These are phyloP conservation scores for Colletotrichum sojae DNA, from an alignment of 2,329 filamentous ascomycete species.

Conservation along the genomic window DNA sequence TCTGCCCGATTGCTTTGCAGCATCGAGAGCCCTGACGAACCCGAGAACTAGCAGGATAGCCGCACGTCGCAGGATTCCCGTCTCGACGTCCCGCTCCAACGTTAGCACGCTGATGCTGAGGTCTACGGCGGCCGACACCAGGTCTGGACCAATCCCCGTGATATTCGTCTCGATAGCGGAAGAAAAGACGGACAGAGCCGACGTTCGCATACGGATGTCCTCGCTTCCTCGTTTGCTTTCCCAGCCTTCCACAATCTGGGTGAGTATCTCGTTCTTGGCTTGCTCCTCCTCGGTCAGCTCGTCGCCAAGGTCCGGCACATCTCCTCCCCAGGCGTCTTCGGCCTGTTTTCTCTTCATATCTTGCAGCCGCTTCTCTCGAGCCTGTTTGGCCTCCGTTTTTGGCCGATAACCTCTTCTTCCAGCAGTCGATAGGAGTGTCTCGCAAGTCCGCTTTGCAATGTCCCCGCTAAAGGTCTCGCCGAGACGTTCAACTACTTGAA, in stretches of 20 bases:
- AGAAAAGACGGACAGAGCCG: slow-evolving; percentile 77
- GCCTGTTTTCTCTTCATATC: slow-evolving; percentile 65
- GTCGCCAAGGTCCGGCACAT: slow-evolving; percentile 65
- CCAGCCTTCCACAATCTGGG: slow-evolving; percentile 42
- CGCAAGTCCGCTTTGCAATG: slow-evolving; percentile 64
- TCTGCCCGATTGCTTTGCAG: slow-evolving; percentile 61
- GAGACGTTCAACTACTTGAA: slow-evolving; percentile 74
- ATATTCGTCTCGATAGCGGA: slow-evolving; percentile 73
- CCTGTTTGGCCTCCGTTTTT: slow-evolving; percentile 71
- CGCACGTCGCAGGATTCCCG: slow-evolving; percentile 76
- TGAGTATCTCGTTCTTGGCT: slow-evolving; percentile 64
- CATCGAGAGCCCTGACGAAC: slow-evolving; percentile 72
- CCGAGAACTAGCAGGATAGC: slow-evolving; percentile 75
- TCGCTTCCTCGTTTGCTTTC: slow-evolving; percentile 42
- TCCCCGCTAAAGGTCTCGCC: slow-evolving; percentile 70
- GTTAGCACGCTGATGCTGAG: slow-evolving; percentile 74
- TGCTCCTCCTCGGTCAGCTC: slow-evolving; percentile 59
- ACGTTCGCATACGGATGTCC: slow-evolving; percentile 74
- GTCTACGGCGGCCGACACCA: slow-evolving; percentile 72
- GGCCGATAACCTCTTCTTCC: slow-evolving; percentile 73
- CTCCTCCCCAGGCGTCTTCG: slow-evolving; percentile 69
- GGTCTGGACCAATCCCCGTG: slow-evolving; percentile 64
- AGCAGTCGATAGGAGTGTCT: slow-evolving; percentile 74
- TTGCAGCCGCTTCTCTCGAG: slow-evolving; percentile 63
- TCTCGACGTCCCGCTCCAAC: slow-evolving; percentile 72